Conservation (phyloP, 331 rosid genomes). For the Erythrophleum ivorense region DNA sequence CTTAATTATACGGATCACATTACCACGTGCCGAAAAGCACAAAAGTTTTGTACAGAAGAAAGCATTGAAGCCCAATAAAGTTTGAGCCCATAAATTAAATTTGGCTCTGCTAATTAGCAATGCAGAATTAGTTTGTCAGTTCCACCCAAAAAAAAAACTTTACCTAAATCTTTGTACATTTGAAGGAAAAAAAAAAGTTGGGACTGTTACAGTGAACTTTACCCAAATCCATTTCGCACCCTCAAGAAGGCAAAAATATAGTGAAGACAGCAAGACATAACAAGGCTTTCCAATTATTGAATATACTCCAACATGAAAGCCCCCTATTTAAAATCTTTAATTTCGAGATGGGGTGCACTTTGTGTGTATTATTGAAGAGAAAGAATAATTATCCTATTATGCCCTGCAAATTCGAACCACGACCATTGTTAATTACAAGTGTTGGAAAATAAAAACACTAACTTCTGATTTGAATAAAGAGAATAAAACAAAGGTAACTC, state of each 20-base stretch:
- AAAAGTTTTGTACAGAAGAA: background rate
- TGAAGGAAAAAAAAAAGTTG: too few relatives aligned
- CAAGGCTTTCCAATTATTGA: background rate
- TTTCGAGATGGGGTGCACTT: background rate
- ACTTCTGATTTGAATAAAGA: background rate
- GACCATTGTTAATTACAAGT: background rate
- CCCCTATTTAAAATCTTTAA: background rate
- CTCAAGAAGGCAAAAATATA: too few relatives aligned
- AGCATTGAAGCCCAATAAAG: background rate
- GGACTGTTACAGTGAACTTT: too few relatives aligned
- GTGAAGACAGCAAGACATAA: too few relatives aligned
- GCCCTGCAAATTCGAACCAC: background rate
- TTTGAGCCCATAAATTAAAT: too few relatives aligned
- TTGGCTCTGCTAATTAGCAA: background rate
- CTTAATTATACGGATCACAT: background rate
- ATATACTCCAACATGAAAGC: background rate
- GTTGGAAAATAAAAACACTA: background rate
- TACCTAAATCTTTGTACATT: too few relatives aligned
- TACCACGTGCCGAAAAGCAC: background rate
- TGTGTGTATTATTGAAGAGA: background rate
- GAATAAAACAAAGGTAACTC: background rate
- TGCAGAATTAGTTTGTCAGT: background rate
- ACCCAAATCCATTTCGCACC: too few relatives aligned
- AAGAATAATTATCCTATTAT: background rate
- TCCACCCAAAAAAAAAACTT: too few relatives aligned